phyloP scores from a whole-genome alignment of 805 yeast genomes.

The Hanseniaspora clermontiae region DNA sequence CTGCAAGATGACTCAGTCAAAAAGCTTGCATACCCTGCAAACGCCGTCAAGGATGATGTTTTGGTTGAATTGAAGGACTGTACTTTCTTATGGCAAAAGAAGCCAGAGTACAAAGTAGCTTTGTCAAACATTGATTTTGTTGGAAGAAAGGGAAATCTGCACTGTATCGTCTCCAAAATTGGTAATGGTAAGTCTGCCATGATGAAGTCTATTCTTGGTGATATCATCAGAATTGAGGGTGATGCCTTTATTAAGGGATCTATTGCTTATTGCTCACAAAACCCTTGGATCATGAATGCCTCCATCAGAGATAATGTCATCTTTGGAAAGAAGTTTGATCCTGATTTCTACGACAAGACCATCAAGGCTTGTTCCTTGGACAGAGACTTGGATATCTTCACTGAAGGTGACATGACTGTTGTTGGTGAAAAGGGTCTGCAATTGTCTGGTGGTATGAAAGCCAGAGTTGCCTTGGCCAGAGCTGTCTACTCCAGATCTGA shows the following conservation, averaged over 20 bases:
- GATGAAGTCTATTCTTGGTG: conserved; percentile 70
- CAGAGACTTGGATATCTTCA: conserved; percentile 63
- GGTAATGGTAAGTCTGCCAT: conserved; percentile 85
- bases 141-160: conserved; percentile 63
- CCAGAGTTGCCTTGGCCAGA: conserved; percentile 84
- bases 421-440: conserved; percentile 98
- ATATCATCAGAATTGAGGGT: conserved; percentile 65
- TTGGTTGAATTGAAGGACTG: conserved; percentile 52
- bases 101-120: conserved; percentile 57
- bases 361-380: conserved; percentile 78
- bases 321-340: conserved; percentile 77
- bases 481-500: conserved; percentile 94
- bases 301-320: conserved; percentile 80
- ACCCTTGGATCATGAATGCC: conserved; percentile 96
- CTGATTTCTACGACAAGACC: conserved; percentile 67
- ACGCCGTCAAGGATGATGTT: conserved; percentile 51
- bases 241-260: conserved; percentile 58
- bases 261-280: conserved; percentile 81
- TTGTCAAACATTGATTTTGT: conserved; percentile 47
- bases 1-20: conserved; percentile 64
- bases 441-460: conserved; percentile 94
- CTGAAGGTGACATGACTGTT: conserved; percentile 81
- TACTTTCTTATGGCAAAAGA: conserved; percentile 67
- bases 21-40: conserved; percentile 29
- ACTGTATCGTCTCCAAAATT: conserved; percentile 79